Conservation (phyloP, 1,139 yeast genomes). For the Yamadazyma buinensis region DNA sequence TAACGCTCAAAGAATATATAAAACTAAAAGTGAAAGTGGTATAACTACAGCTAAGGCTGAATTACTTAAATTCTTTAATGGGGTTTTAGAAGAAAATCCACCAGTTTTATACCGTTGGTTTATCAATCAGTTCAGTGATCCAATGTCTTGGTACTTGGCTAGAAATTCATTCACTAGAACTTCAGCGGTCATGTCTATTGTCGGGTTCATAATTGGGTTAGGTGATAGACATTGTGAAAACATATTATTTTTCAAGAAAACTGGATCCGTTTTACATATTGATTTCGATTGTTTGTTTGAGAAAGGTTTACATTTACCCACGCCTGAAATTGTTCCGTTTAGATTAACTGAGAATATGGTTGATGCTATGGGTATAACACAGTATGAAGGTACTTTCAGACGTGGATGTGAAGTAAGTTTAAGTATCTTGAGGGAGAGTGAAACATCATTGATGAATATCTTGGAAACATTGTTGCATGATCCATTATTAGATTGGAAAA, state of each 20-base stretch:
- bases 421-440: slow-evolving; percentile 68
- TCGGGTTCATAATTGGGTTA: slow-evolving; percentile 83
- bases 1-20: slow-evolving; percentile 39
- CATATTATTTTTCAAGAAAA: slow-evolving; percentile 65
- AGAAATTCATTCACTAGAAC: slow-evolving; percentile 74
- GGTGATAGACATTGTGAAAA: slow-evolving; percentile 98
- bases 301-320: slow-evolving; percentile 65
- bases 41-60: slow-evolving; percentile 11
- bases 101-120: slow-evolving; percentile 89
- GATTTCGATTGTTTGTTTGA: slow-evolving; percentile 96
- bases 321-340: slow-evolving; percentile 94
- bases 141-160: slow-evolving; percentile 81
- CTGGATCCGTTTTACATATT: slow-evolving; percentile 85
- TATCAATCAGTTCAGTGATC: slow-evolving; percentile 84
- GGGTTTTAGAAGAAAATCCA: slow-evolving; percentile 43
- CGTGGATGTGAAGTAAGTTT: slow-evolving; percentile 84
- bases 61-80: slow-evolving; percentile 27
- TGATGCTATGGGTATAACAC: slow-evolving; percentile 88
- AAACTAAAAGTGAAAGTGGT: slow-evolving; percentile 13
- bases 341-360: slow-evolving; percentile 83
- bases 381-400: slow-evolving; percentile 88
- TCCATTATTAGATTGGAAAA: slow-evolving; percentile 75
- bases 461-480: slow-evolving; percentile 92
- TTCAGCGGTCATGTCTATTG: slow-evolving; percentile 95
- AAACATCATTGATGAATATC: slow-evolving; percentile 85